phyloP scores from a whole-genome alignment of 768 basidiomycete genomes.

The Neoboletus subvelutipes region DNA sequence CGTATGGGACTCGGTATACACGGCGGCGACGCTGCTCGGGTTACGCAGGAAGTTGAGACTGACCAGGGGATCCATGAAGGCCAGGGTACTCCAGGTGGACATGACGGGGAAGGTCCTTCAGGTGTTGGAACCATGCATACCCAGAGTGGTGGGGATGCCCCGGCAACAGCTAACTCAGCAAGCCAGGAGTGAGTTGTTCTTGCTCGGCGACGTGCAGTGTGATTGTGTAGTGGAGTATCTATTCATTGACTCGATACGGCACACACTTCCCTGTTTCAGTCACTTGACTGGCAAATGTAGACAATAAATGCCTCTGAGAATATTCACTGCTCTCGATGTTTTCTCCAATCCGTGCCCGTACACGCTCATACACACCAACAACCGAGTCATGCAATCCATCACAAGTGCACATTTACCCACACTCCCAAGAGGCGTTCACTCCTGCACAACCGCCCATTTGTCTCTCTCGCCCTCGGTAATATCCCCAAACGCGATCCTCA shows the following conservation, averaged over 20 bases:
- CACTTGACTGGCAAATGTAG: not conserved
- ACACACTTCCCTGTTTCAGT: not conserved
- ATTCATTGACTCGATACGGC: not conserved
- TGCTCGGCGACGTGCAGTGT: not conserved
- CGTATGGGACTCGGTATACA: no score
- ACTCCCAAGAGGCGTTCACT: slow-evolving; percentile 10
- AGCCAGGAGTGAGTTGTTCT: not conserved
- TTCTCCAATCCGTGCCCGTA: not conserved
- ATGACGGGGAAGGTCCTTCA: not conserved
- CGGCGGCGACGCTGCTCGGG: no score
- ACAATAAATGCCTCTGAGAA: not conserved
- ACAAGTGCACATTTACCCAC: not conserved
- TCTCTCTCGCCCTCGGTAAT: slow-evolving; percentile 40
- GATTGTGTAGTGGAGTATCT: not conserved
- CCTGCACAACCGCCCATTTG: slow-evolving; percentile 31
- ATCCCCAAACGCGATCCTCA: slow-evolving; percentile 67
- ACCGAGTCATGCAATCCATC: not conserved
- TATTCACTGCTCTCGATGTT: not conserved
- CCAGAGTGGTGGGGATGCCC: not conserved
- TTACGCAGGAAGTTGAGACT: not conserved
- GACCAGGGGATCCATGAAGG: not conserved
- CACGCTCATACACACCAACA: not conserved
- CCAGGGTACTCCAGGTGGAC: not conserved
- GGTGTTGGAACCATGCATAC: not conserved
- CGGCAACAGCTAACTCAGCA: not conserved